Evolutionary conservation across 495 filamentous ascomycete species (phyloP).

Genomic region (Podospora conica): DNA sequence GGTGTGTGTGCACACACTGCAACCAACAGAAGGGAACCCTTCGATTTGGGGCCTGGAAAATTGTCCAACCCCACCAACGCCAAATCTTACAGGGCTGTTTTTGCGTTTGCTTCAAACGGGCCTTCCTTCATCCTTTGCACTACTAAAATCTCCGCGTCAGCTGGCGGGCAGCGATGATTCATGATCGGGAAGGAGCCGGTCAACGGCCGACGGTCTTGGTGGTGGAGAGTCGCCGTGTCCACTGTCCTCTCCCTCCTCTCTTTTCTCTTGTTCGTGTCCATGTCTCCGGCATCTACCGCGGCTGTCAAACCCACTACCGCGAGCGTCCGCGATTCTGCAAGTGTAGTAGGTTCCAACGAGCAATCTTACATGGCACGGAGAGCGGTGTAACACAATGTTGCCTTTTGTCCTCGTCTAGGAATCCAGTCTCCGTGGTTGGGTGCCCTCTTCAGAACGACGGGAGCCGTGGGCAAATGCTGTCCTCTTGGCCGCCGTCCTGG

Average conservation of each 20-base stretch:
- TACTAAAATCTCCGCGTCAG: neutral
- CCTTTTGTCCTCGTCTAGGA: neutral
- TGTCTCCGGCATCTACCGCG: neutral
- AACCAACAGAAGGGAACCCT: neutral
- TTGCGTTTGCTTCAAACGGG: no score
- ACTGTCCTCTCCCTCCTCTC: no score
- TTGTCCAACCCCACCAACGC: neutral
- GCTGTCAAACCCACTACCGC: neutral
- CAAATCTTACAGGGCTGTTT: neutral
- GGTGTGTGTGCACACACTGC: no score
- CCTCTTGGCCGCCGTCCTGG: neutral
- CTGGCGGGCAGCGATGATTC: neutral
- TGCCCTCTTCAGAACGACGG: no score
- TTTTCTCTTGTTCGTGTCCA: neutral
- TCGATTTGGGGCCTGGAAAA: neutral
- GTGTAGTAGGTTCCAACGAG: no score
- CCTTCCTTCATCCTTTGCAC: neutral
- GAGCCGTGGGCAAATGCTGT: no score
- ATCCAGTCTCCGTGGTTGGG: neutral
- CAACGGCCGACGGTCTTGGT: no score
- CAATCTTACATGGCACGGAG: neutral
- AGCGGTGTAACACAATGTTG: neutral
- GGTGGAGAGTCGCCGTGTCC: no score
- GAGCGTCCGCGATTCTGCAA: neutral
- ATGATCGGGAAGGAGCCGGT: neutral